Conservation (phyloP, 2,329 filamentous ascomycete genomes). For the Talaromyces rugulosus region DNA sequence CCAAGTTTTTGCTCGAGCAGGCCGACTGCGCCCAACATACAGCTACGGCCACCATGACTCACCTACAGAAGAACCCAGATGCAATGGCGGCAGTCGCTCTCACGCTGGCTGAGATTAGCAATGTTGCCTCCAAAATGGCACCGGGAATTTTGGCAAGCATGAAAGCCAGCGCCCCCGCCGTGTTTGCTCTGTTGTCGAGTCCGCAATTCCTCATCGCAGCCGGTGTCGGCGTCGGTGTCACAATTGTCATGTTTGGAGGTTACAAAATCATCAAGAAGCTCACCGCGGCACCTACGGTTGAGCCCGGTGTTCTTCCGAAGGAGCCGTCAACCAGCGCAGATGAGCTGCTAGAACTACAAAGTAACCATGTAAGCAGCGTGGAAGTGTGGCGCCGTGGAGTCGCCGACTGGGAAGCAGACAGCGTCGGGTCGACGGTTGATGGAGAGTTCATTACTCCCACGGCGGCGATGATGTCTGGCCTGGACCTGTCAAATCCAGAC, state of each 20-base stretch:
- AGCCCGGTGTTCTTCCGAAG: constrained; percentile 1
- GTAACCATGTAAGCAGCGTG: constrained; percentile 52
- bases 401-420: constrained; percentile 52
- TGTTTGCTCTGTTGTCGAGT: constrained; percentile 79
- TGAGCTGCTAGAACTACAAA: constrained; percentile 52
- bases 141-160: constrained; percentile 71
- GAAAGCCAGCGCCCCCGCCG: constrained; percentile 76
- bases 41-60: constrained; percentile 74
- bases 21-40: constrained; percentile 85
- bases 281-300: constrained; percentile 30
- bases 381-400: constrained; percentile 63
- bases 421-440: constrained; percentile 58
- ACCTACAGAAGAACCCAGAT: constrained; percentile 77
- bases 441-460: constrained; percentile 62
- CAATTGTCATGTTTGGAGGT: constrained; percentile 89
- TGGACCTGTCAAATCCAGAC: constrained; percentile 32
- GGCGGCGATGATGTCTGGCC: constrained; percentile 47
- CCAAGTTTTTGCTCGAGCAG: constrained; percentile 77
- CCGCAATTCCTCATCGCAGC: constrained; percentile 94
- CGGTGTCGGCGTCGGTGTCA: constrained; percentile 85
- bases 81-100: constrained; percentile 91
- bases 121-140: constrained; percentile 75
- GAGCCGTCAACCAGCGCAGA: constrained; percentile 42
- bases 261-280: constrained; percentile 97
- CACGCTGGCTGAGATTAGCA: constrained; percentile 85